Base-by-base conservation (phyloP, 176 grass and related monocot species). In the Cenchrus fungigraminus region DNA sequence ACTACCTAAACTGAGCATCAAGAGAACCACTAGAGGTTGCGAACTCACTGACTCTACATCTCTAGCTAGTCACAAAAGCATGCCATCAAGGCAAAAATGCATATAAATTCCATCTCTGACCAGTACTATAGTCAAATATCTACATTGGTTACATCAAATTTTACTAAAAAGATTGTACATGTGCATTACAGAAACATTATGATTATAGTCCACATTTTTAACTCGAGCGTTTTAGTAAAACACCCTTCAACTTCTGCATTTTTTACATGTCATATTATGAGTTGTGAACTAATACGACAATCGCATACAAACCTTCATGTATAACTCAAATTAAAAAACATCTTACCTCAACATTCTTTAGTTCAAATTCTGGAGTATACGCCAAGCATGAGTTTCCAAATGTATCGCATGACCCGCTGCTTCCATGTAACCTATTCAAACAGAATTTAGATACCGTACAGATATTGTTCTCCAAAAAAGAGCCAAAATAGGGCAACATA, bases 371-470 rank as follows among this genome's bases (percentile, higher is more conserved):
- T 68, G 92, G 43, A 82, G 55, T 85, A 93, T 93, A 77, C 82
- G 95, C 95, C 85, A 97, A 91, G 75, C 95, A 97, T 64, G 88
- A 90, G 81, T 91, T 97, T 72, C 91, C 95, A 80, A 93, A 97
- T 74, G 95, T 97, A 22, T 97, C 88, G 69, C 95, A 91, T 32
- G 89, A 84, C 37, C 95, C 95, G 84, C 92, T 97, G 34, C 71
- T 93, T 86, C 95, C 95, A 68, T 88, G 88, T 78, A 97, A 88
- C 78, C 95, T 97, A 90, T 17, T 88, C 40, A 83, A 71, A 70
- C 44, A 74, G 55, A 82, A 86, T 82, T 29, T 74, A 78, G 68
- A 85, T 72, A 73, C 51, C 15, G 71, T 84, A 20, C 31, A 28
- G 31, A 62, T n/a, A 89, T 5, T 60, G 40, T 51, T 80, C 9